These are phyloP conservation scores for Cercospora zeina DNA, from an alignment of 2,329 filamentous ascomycete species.

Conservation along the genomic window DNA sequence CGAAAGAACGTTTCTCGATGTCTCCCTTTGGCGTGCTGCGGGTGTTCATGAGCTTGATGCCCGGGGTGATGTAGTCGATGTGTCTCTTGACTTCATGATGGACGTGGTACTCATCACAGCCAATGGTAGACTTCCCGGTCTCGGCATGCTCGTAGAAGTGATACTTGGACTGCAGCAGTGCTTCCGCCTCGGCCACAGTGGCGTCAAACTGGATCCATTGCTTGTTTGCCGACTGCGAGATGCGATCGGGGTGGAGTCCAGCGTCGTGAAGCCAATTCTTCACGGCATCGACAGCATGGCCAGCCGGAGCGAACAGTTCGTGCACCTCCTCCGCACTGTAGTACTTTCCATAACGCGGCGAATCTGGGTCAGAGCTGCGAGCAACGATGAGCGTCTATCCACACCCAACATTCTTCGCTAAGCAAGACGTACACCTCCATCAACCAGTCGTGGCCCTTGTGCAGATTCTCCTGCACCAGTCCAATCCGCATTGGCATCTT, in stretches of 20 bases:
- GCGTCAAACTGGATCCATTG: conserved; percentile 51
- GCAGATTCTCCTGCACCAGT: conserved; percentile 26
- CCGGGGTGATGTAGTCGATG: conserved; percentile 59
- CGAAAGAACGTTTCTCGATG: conserved; percentile 28
- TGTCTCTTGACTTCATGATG: conserved; percentile 51
- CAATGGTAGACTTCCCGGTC: conserved; percentile 47
- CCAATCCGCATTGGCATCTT: conserved; percentile 37
- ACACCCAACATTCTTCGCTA: neutral
- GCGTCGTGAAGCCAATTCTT: conserved; percentile 43
- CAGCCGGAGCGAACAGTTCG: conserved; percentile 46
- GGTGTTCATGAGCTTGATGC: conserved; percentile 48
- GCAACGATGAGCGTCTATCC: neutral
- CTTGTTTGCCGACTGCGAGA: conserved; percentile 39
- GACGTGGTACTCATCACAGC: conserved; percentile 48
- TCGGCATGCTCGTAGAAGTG: conserved; percentile 61
- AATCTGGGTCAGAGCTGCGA: conserved; percentile 25
- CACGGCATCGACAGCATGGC: conserved; percentile 41
- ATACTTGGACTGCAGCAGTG: conserved; percentile 51
- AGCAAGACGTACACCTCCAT: conserved; percentile 24
- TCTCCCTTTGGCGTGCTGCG: conserved; percentile 17
- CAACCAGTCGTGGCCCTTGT: conserved; percentile 27
- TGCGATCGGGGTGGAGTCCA: conserved; percentile 37
- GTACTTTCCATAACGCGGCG: conserved; percentile 45
- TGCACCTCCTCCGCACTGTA: conserved; percentile 44
- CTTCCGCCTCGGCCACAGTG: conserved; percentile 43